Base-by-base conservation (phyloP, 306 rosid genomes). In the Pyrus pyrifolia region DNA sequence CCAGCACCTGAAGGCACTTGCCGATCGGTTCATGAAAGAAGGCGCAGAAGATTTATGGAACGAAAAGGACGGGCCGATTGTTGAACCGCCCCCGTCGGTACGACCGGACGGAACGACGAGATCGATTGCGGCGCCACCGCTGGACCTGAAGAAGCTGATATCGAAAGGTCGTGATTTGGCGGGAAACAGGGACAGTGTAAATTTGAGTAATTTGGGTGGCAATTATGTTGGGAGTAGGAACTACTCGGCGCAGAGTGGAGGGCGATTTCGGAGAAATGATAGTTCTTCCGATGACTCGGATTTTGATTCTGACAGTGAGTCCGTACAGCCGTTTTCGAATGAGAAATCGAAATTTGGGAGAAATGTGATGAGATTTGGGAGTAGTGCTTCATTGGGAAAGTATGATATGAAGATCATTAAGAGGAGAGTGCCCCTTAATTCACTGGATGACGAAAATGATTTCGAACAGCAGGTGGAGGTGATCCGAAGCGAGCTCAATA, bases 41-140 rank as follows among this genome's bases (percentile, higher is more conserved):
- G 97, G 97, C 6, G 97, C 96, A 3, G 84, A 84, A 78, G 97
- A 95, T 46, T 82, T 95, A 76, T 95, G 99, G 99, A 92, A 95
- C 81, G 66, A 78, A 38, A 68, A 70, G 57, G 97, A 95, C 49
- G 97, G 97, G 13, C 99, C 97, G 15, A 6, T 86, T 15, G 78
- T 73, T 27, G 63, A 81, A 4, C 78, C 64, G 38, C 78, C 83
- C 4, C 68, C 57, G 5, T n/a, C 74, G 65, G 35, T 63, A n/a
- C 29, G 21, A 51, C 4, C 58, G 35, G 46, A 63, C 42, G 75
- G 45, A 55, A 75, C 70, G 53, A 8, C 74, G 3, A 64, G 85
- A 67, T 78, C 89, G 14, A 44, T 80, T 68, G 44, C 67, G 62
- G 40, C 46, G 21, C 74, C 81, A 21, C 88, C 88, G 18, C 11